phyloP scores from a whole-genome alignment of 2,329 filamentous ascomycete species.

The Blastomyces parvus region DNA sequence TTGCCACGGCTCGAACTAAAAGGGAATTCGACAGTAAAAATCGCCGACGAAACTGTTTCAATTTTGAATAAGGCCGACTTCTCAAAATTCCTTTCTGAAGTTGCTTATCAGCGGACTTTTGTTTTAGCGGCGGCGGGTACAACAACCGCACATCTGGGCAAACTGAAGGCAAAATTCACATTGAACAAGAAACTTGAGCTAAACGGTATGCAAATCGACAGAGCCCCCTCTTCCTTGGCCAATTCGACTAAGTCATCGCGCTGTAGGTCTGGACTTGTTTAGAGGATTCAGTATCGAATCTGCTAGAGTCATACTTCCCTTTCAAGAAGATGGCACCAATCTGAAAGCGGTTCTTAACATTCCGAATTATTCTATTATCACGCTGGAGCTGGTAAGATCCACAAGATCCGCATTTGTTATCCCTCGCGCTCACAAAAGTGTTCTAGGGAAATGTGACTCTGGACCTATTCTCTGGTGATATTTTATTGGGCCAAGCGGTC shows the following conservation, averaged over 20 bases:
- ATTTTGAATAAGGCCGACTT: slow-evolving; percentile 36
- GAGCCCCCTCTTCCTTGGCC: not conserved
- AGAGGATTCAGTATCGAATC: slow-evolving; percentile 32
- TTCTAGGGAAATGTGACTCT: slow-evolving; percentile 38
- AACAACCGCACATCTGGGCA: slow-evolving; percentile 33
- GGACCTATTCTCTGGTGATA: slow-evolving; percentile 35
- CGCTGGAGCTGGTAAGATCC: slow-evolving; percentile 26
- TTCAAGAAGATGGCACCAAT: slow-evolving; percentile 34
- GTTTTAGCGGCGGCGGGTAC: slow-evolving; percentile 33
- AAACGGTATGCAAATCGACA: slow-evolving; percentile 17
- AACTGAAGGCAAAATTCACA: slow-evolving; percentile 29
- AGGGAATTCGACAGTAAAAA: slow-evolving; percentile 25
- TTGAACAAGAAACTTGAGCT: slow-evolving; percentile 39
- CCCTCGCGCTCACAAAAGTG: not conserved
- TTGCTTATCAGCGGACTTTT: slow-evolving; percentile 32
- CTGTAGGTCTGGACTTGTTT: slow-evolving; percentile 29
- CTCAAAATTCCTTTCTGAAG: slow-evolving; percentile 30
- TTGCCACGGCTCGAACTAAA: slow-evolving; percentile 17
- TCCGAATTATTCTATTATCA: slow-evolving; percentile 39
- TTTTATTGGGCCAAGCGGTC: slow-evolving; percentile 33
- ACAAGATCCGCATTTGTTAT: not conserved
- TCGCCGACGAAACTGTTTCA: slow-evolving; percentile 29
- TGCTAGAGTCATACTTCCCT: slow-evolving; percentile 31
- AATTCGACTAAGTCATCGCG: not conserved
- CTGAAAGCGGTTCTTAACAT: slow-evolving; percentile 37